Evolutionary conservation across 2,329 filamentous ascomycete species (phyloP).

Genomic region (Alternaria ventricosa): DNA sequence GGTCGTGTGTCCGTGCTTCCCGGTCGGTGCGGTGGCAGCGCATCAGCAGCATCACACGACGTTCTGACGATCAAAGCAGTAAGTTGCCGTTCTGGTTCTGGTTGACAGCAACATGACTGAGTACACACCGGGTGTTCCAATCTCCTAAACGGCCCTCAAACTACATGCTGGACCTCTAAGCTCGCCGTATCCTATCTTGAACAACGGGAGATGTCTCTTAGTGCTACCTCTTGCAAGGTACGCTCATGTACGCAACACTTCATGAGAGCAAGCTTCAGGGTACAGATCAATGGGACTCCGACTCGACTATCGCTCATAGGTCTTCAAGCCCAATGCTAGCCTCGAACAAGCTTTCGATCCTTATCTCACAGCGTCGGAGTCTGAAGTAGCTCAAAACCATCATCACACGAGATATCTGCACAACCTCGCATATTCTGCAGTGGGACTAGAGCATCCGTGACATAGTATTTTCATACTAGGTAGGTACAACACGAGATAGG

Average conservation of each 20-base stretch:
- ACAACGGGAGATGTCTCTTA: background rate
- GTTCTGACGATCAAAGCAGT: background rate
- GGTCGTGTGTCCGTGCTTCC: slow-evolving; percentile 5
- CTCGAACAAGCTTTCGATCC: background rate
- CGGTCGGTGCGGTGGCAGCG: slow-evolving; percentile 6
- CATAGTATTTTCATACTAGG: background rate
- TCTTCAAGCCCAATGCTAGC: background rate
- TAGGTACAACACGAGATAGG: background rate
- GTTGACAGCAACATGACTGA: background rate
- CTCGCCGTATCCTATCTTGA: background rate
- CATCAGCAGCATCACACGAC: slow-evolving; percentile 9
- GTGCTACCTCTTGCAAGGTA: background rate
- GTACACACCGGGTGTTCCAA: background rate
- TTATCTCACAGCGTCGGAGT: background rate
- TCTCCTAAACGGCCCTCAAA: background rate
- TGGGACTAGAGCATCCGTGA: background rate
- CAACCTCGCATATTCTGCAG: background rate
- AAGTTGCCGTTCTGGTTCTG: background rate
- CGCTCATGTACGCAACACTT: background rate
- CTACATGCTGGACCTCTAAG: background rate
- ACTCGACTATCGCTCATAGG: background rate
- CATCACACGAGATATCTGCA: background rate
- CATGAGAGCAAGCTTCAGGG: background rate
- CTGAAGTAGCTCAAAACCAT: background rate
- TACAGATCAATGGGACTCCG: background rate